Conservation (phyloP, 169 alveolate species). For the Neospora caninum region DNA sequence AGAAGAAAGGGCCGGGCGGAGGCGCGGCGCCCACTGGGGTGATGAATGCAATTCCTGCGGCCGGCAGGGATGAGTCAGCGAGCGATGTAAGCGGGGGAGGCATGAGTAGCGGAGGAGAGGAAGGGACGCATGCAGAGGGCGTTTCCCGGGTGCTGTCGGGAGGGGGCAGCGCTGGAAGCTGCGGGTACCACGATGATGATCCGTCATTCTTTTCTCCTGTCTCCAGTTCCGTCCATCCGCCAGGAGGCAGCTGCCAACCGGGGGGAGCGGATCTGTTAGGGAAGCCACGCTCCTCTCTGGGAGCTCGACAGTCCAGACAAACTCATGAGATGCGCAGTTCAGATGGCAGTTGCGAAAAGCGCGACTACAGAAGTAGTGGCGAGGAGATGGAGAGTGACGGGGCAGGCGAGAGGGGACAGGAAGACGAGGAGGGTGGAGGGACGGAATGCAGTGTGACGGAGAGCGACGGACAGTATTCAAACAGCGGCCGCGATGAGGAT, state of each 20-base stretch:
- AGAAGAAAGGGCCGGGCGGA: constrained; percentile 49
- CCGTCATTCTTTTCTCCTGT: not conserved
- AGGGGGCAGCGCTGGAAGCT: not conserved
- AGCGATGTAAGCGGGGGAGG: not conserved
- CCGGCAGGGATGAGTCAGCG: not conserved
- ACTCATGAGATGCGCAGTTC: constrained; percentile 29
- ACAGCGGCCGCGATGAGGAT: not conserved
- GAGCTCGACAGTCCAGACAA: constrained; percentile 26
- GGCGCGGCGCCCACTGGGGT: constrained; percentile 18
- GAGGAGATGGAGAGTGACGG: not conserved
- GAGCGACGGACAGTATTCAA: constrained; percentile 28
- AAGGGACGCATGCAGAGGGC: not conserved
- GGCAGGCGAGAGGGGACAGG: not conserved
- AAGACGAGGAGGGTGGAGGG: not conserved
- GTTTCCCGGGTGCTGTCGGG: not conserved
- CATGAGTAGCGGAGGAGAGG: constrained; percentile 20
- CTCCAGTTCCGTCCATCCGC: constrained; percentile 10
- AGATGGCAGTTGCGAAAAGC: not conserved
- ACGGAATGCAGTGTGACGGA: constrained; percentile 2
- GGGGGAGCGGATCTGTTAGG: constrained; percentile 30
- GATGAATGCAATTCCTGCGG: not conserved
- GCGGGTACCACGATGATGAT: not conserved
- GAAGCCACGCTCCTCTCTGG: constrained; percentile 44
- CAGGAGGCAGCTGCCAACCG: not conserved
- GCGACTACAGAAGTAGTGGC: not conserved